phyloP scores from a whole-genome alignment of 495 filamentous ascomycete genomes.

The Penicillium ucsense region DNA sequence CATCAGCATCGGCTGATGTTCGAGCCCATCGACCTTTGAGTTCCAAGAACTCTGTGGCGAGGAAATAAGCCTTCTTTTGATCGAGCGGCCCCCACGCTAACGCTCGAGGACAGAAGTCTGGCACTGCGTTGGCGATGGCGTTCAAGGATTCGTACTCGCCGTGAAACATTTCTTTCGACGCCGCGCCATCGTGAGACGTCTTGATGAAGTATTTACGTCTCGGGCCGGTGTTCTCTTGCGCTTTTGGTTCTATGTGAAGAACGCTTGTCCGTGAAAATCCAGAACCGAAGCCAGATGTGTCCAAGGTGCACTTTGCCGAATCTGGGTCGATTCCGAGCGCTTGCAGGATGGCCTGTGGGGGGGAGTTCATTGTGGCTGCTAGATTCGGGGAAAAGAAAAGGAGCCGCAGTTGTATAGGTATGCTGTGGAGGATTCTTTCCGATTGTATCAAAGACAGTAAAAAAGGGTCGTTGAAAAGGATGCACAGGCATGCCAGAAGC shows the following conservation, averaged over 20 bases:
- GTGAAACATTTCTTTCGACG: slow-evolving; percentile 69
- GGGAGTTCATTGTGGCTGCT: slow-evolving; percentile 14
- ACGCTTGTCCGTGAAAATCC: slow-evolving; percentile 68
- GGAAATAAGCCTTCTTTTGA: slow-evolving; percentile 46
- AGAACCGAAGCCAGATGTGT: slow-evolving; percentile 54
- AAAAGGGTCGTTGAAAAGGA: too few relatives aligned
- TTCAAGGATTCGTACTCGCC: slow-evolving; percentile 80
- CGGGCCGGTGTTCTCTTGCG: slow-evolving; percentile 32
- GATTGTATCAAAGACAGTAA: too few relatives aligned
- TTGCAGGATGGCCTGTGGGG: slow-evolving; percentile 51
- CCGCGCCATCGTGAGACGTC: slow-evolving; percentile 48
- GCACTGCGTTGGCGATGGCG: slow-evolving; percentile 60
- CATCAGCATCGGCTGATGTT: slow-evolving; percentile 19
- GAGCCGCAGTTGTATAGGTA: too few relatives aligned
- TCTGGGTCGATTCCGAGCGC: slow-evolving; percentile 54
- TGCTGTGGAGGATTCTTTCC: too few relatives aligned
- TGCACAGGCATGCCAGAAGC: background rate
- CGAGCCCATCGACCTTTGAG: slow-evolving; percentile 30
- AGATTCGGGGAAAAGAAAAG: background rate
- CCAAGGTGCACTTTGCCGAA: slow-evolving; percentile 41
- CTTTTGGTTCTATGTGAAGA: slow-evolving; percentile 41
- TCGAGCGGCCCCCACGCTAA: slow-evolving; percentile 58
- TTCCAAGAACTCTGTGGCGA: slow-evolving; percentile 76
- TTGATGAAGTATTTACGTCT: slow-evolving; percentile 72
- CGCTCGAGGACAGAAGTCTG: slow-evolving; percentile 63